Percentiles rank a stretch among this genome's conserved stretches.
phyloP scores from a whole-genome alignment of 1,284 basidiomycete species.

The Melampsora occidentalis region DNA sequence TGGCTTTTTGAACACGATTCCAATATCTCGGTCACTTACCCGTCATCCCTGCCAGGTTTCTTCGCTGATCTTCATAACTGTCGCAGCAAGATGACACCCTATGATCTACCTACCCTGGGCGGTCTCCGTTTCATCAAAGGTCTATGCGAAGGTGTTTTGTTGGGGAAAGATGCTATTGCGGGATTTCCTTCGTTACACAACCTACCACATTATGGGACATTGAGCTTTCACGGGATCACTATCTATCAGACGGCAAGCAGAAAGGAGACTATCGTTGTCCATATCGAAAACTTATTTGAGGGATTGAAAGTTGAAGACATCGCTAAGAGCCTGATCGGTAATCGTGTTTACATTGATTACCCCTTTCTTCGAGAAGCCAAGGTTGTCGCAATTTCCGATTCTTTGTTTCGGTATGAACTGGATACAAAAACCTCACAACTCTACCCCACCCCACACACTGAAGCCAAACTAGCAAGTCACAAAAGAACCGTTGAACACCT shows the following conservation, averaged over 20 bases:
- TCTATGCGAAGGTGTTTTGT: slow-evolving; percentile 79
- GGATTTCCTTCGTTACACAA: slow-evolving; percentile 69
- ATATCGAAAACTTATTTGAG: slow-evolving; percentile 68
- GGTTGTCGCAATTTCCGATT: slow-evolving; percentile 82
- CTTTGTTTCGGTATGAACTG: slow-evolving; percentile 78
- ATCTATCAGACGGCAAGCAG: slow-evolving; percentile 85
- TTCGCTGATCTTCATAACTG: slow-evolving; percentile 87
- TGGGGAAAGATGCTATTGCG: slow-evolving; percentile 61
- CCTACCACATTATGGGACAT: slow-evolving; percentile 70
- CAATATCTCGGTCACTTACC: slow-evolving; percentile 61
- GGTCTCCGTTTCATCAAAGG: slow-evolving; percentile 82
- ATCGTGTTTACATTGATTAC: slow-evolving; percentile 80
- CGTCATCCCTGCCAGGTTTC: slow-evolving; percentile 87
- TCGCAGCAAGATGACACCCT: slow-evolving; percentile 72
- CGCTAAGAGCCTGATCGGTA: slow-evolving; percentile 70
- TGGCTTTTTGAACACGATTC: slow-evolving; percentile 72
- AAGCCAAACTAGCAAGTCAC: slow-evolving; percentile 63
- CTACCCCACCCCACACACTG: slow-evolving; percentile 67
- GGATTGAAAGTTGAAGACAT: slow-evolving; percentile 66
- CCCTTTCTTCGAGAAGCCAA: slow-evolving; percentile 90
- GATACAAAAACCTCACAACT: slow-evolving; percentile 63
- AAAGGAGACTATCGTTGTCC: slow-evolving; percentile 88
- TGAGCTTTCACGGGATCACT: slow-evolving; percentile 86
- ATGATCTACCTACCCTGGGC: slow-evolving; percentile 71
- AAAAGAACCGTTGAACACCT: slow-evolving; percentile 74